phyloP scores from a whole-genome alignment of 2,329 filamentous ascomycete genomes.

The Trichoderma sp. region DNA sequence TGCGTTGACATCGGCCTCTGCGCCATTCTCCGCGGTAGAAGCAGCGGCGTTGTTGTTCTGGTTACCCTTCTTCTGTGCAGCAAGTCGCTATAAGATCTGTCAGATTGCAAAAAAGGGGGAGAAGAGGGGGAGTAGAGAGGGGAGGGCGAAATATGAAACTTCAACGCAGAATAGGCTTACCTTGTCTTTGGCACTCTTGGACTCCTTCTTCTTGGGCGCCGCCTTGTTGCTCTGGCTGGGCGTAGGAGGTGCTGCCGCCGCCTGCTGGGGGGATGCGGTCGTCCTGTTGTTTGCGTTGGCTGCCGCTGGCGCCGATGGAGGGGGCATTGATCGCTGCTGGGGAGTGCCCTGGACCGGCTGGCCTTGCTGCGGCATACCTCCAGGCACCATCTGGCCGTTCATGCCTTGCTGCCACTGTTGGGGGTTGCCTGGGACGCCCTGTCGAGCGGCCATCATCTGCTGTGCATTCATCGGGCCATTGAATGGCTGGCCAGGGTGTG shows the following conservation, averaged over 20 bases:
- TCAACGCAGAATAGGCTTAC: conserved; percentile 38
- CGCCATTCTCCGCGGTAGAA: conserved; percentile 58
- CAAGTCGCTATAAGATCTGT: conserved; percentile 49
- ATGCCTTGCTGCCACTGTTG: conserved; percentile 48
- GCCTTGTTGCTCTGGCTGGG: conserved; percentile 74
- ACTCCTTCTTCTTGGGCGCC: conserved; percentile 77
- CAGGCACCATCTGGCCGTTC: conserved; percentile 48
- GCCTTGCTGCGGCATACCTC: conserved; percentile 47
- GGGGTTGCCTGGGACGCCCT: conserved; percentile 37
- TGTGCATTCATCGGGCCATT: conserved; percentile 61
- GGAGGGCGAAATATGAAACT: conserved; percentile 14
- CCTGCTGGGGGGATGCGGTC: conserved; percentile 65
- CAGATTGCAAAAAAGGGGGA: conserved; percentile 28
- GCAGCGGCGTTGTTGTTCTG: conserved; percentile 57
- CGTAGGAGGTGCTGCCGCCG: conserved; percentile 72
- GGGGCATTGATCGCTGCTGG: conserved; percentile 72
- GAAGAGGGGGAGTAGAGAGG: no score
- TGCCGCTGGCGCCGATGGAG: conserved; percentile 62
- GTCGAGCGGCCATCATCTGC: conserved; percentile 62
- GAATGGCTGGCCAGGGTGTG: conserved; percentile 64
- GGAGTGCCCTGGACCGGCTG: conserved; percentile 66
- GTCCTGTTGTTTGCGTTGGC: conserved; percentile 58
- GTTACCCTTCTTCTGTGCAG: conserved; percentile 66
- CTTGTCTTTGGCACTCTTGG: conserved; percentile 68
- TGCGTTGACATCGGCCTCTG: conserved; percentile 62